Evolutionary conservation across 768 basidiomycete genomes (phyloP).

Genomic region (Leccinum pellstonianum): DNA sequence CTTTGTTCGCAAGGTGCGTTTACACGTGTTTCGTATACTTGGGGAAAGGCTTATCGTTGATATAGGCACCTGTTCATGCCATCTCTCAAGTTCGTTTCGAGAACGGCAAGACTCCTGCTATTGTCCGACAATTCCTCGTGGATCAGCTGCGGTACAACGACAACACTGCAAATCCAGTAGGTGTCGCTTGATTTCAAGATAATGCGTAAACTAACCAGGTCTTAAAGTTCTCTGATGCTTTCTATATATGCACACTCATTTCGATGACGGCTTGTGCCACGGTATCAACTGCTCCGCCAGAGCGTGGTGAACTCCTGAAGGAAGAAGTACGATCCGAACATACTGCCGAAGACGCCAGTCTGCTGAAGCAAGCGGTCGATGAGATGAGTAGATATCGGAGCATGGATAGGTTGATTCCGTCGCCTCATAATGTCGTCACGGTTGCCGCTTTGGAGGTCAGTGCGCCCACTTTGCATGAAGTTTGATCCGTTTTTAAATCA

Average conservation of each 20-base stretch:
- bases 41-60: conserved; percentile 7
- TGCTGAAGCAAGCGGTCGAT: conserved; percentile 70
- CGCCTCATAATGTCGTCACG: conserved; percentile 91
- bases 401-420: conserved; percentile 94
- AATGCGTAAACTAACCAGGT: conserved; percentile 3
- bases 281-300: conserved; percentile 73
- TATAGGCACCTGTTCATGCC: conserved; percentile 73
- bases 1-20: conserved; percentile 84
- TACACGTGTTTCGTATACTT: background rate
- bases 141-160: conserved; percentile 95
- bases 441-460: conserved; percentile 86
- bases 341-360: conserved; percentile 62
- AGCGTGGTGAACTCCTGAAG: conserved; percentile 74
- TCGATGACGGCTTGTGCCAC: conserved; percentile 78
- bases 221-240: conserved; percentile 81
- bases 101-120: conserved; percentile 80
- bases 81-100: conserved; percentile 86
- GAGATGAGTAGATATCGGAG: conserved; percentile 91
- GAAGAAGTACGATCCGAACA: conserved; percentile 66
- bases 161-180: conserved; percentile 84
- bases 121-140: conserved; percentile 84
- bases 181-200: conserved; percentile 28
- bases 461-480: conserved; percentile 7
- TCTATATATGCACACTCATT: conserved; percentile 86
- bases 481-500: conserved; percentile 7